phyloP scores from a whole-genome alignment of 78 protist genomes.

The Emiliania huxleyi region DNA sequence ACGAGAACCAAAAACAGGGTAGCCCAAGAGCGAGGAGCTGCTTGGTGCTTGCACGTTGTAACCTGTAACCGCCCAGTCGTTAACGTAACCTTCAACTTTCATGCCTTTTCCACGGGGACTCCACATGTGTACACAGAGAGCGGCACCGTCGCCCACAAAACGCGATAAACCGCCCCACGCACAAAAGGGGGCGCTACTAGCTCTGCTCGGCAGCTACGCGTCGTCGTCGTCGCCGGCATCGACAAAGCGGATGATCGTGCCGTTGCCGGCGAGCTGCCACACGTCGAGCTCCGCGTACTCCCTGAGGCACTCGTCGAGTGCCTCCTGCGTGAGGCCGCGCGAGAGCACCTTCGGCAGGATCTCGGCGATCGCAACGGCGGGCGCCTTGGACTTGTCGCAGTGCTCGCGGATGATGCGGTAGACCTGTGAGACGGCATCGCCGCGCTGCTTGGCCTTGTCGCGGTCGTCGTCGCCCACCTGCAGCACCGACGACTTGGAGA shows the following conservation, averaged over 20 bases:
- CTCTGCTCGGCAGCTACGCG: too few species aligned
- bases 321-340: neutral
- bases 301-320: neutral
- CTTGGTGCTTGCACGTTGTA: too few species aligned
- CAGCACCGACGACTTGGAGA: slow-evolving; percentile 52
- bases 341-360: neutral
- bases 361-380: neutral
- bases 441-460: neutral
- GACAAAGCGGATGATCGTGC: neutral
- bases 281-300: slow-evolving; percentile 29
- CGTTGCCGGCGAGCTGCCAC: neutral
- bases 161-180: too few species aligned
- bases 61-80: too few species aligned
- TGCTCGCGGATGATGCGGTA: neutral
- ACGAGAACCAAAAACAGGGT: too few species aligned
- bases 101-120: too few species aligned
- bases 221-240: neutral
- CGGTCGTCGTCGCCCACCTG: neutral
- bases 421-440: neutral
- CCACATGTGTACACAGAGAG: too few species aligned
- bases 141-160: too few species aligned
- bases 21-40: too few species aligned
- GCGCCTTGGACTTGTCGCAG: too few species aligned
- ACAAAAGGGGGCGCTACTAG: too few species aligned
- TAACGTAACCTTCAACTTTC: too few species aligned